Evolutionary conservation across 805 yeast species (phyloP).

Genomic region (Starmerella bacillaris): DNA sequence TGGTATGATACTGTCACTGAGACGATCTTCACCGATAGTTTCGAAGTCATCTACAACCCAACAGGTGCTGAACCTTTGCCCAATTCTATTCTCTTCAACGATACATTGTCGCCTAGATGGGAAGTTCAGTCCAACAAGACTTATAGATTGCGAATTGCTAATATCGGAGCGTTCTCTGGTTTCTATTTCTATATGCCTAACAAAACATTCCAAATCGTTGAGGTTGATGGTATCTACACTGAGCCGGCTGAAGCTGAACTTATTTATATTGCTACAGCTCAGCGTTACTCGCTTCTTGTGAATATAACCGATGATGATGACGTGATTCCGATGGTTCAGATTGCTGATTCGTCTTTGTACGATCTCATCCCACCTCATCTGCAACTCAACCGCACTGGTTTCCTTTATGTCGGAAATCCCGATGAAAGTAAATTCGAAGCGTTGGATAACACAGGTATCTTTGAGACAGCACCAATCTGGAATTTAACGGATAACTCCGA

Average conservation of each 20-base stretch:
- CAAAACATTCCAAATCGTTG: conserved; percentile 71
- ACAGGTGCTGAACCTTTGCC: conserved; percentile 99
- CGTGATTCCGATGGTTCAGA: conserved; percentile 70
- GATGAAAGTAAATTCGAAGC: conserved; percentile 7
- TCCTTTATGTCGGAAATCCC: conserved; percentile 27
- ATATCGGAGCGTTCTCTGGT: conserved; percentile 81
- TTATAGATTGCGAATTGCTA: conserved; percentile 61
- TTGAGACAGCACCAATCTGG: conserved; percentile 29
- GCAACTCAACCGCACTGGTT: conserved; percentile 55
- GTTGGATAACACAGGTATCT: conserved; percentile 43
- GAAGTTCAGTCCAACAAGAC: conserved; percentile 68
- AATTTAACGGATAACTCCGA: conserved; percentile 22
- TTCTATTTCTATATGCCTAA: conserved; percentile 80
- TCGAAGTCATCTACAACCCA: conserved; percentile 66
- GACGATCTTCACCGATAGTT: conserved; percentile 29
- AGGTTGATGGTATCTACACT: conserved; percentile 79
- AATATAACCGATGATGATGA: conserved; percentile 46
- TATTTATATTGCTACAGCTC: conserved; percentile 76
- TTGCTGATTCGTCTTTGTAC: conserved; percentile 66
- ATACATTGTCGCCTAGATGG: conserved; percentile 34
- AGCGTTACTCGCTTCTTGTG: conserved; percentile 68
- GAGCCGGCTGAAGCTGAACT: conserved; percentile 52
- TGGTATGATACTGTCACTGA: conserved; percentile 66
- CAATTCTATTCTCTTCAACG: conserved; percentile 58
- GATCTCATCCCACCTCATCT: conserved; percentile 54